Evolutionary conservation across 192 early-diverging fungal genomes (phyloP).

Genomic region (Dissophora globulifera): DNA sequence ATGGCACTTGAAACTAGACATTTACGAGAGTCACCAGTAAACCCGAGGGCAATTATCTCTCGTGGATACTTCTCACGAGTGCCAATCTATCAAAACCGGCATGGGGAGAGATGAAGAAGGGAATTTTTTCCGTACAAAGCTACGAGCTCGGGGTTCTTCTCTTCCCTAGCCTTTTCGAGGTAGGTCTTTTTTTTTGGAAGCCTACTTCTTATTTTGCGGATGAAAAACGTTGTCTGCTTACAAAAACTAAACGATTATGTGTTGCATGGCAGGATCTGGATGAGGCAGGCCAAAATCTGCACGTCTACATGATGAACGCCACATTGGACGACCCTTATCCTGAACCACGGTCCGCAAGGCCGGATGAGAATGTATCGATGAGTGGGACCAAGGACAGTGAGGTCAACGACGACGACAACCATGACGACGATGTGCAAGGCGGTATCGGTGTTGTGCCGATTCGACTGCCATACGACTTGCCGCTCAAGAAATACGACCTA

Average conservation of each 20-base stretch:
- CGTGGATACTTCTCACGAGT: conserved; percentile 58
- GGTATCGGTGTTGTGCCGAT: conserved; percentile 56
- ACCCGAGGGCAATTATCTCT: conserved; percentile 38
- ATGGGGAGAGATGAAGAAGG: conserved; percentile 67
- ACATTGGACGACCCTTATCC: conserved; percentile 37
- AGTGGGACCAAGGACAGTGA: not conserved
- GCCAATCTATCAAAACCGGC: conserved; percentile 75
- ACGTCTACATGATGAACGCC: conserved; percentile 42
- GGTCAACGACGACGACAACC: too few relatives aligned
- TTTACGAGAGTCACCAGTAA: conserved; percentile 54
- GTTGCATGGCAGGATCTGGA: conserved; percentile 13
- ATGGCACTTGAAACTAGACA: too few relatives aligned
- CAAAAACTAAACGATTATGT: too few relatives aligned
- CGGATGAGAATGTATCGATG: not conserved
- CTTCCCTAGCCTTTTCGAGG: conserved; percentile 67
- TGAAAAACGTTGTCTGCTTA: too few relatives aligned
- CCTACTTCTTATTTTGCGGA: too few relatives aligned
- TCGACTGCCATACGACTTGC: conserved; percentile 70
- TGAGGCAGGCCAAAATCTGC: conserved; percentile 8
- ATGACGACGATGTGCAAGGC: not conserved
- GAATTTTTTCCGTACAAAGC: conserved; percentile 67
- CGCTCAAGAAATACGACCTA: conserved; percentile 59
- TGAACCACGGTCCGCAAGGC: conserved; percentile 8
- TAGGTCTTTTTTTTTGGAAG: conserved; percentile 20
- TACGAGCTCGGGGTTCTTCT: conserved; percentile 76